Conservation (phyloP, 1,139 yeast genomes). For the Zygosaccharomyces sapae region DNA sequence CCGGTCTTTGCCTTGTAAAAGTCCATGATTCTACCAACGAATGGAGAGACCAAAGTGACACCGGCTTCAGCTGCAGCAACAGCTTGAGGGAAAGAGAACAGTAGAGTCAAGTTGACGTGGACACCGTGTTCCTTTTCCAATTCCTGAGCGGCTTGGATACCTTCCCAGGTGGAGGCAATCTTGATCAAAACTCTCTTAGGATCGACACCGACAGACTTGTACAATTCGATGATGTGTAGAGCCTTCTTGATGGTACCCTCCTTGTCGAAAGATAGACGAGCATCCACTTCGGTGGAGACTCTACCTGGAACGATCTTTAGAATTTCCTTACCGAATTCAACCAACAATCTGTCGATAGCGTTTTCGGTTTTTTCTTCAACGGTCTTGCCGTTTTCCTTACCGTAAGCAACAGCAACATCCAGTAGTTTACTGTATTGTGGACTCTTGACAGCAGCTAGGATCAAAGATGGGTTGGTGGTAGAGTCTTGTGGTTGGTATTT, state of each 20-base stretch:
- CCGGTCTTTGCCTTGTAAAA: constrained; percentile 98
- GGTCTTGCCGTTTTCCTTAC: constrained; percentile 54
- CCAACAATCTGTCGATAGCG: constrained; percentile 89
- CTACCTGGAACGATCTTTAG: constrained; percentile 96
- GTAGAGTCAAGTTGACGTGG: constrained; percentile 92
- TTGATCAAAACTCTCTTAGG: constrained; percentile 92
- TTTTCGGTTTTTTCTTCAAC: constrained; percentile 61
- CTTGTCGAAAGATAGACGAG: constrained; percentile 92
- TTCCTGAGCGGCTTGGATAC: constrained; percentile 97
- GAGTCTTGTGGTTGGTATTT: constrained; percentile 99
- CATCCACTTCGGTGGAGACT: constrained; percentile 98
- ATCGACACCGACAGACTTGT: constrained; percentile 74
- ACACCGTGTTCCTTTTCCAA: constrained; percentile 85
- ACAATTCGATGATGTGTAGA: constrained; percentile 74
- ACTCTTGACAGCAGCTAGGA: constrained; percentile 92
- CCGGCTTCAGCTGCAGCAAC: constrained; percentile 99
- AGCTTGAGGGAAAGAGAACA: constrained; percentile 95
- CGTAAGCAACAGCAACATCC: constrained; percentile 86
- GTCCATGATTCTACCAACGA: constrained; percentile 98
- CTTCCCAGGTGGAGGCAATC: constrained; percentile 98
- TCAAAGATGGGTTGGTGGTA: constrained; percentile 97
- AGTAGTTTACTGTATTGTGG: constrained; percentile 83
- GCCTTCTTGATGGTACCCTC: constrained; percentile 93
- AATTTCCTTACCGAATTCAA: constrained; percentile 94
- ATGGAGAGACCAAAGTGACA: constrained; percentile 94